Percentiles rank a stretch among this genome's conserved stretches.
These are phyloP conservation scores for Hypoxylon sp. DNA, from an alignment of 2,329 filamentous ascomycete species.

Conservation along the genomic window DNA sequence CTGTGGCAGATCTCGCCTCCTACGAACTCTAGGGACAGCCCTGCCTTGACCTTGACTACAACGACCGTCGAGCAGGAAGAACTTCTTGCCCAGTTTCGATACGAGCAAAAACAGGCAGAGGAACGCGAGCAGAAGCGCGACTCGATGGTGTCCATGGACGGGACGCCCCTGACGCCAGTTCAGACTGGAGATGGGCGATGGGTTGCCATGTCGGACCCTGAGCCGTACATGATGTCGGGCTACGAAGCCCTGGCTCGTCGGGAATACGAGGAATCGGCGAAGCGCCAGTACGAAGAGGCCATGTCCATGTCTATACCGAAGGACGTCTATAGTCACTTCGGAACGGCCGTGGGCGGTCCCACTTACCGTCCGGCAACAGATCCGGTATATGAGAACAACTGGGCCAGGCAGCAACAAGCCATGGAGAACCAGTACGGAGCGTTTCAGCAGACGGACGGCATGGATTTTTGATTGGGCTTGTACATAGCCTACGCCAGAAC, in stretches of 20 bases:
- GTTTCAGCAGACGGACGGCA: conserved; percentile 56
- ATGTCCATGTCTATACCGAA: conserved; percentile 45
- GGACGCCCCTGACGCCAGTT: conserved; percentile 56
- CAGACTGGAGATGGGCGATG: conserved; percentile 64
- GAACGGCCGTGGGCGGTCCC: conserved; percentile 49
- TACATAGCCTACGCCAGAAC: conserved; percentile 20
- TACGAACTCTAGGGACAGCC: conserved; percentile 61
- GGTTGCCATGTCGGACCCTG: conserved; percentile 60
- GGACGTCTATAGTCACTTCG: conserved; percentile 55
- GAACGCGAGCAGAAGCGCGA: conserved; percentile 53
- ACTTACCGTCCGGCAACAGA: conserved; percentile 67
- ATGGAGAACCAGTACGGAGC: conserved; percentile 76
- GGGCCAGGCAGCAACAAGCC: conserved; percentile 58
- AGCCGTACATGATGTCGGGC: conserved; percentile 86
- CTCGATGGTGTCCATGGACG: conserved; percentile 61
- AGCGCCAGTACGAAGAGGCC: conserved; percentile 46
- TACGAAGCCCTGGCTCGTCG: conserved; percentile 75
- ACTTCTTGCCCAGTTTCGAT: conserved; percentile 66
- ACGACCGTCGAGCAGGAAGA: conserved; percentile 66
- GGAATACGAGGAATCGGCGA: conserved; percentile 65
- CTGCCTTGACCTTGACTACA: conserved; percentile 60
- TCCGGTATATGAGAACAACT: conserved; percentile 68
- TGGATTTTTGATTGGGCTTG: conserved; percentile 40
- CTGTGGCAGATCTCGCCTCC: conserved; percentile 86
- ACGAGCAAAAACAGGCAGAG: conserved; percentile 59